These are phyloP conservation scores for Cardamine resedifolia DNA, from an alignment of 345 rosid genomes.

Conservation along the genomic window DNA sequence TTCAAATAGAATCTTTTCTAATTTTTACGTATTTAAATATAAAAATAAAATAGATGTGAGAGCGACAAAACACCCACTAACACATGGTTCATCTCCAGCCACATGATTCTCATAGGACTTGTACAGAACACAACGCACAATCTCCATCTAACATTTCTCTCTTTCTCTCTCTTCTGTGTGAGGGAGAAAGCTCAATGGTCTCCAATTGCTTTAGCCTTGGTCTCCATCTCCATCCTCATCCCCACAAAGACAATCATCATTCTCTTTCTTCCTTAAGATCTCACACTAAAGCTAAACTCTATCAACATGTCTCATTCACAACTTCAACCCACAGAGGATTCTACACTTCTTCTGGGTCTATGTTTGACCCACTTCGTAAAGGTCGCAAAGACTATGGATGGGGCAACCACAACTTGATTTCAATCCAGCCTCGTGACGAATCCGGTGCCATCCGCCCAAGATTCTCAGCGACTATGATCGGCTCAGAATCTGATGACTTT, in stretches of 20 bases:
- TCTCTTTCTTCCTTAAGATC: conserved; percentile 18
- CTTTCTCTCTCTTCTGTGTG: conserved; percentile 20
- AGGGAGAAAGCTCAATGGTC: conserved; percentile 44
- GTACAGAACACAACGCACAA: conserved; percentile 32
- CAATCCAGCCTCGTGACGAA: not conserved
- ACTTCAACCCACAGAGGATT: conserved; percentile 11
- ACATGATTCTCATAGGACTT: conserved; percentile 25
- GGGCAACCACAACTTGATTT: not conserved
- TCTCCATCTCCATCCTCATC: conserved; percentile 47
- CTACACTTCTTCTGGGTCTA: conserved; percentile 6
- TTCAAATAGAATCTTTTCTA: not conserved
- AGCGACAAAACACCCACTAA: conserved; percentile 24
- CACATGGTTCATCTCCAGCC: conserved; percentile 37
- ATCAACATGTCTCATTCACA: conserved; percentile 31
- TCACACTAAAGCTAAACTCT: conserved; percentile 20
- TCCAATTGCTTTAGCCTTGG: conserved; percentile 52
- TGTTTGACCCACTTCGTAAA: conserved; percentile 7
- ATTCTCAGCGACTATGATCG: conserved; percentile 20
- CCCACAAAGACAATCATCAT: conserved; percentile 29
- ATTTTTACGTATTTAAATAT: not conserved
- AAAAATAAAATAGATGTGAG: conserved; percentile 19
- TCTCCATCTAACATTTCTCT: conserved; percentile 34
- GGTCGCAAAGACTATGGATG: not conserved
- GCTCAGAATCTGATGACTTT: conserved; percentile 29
- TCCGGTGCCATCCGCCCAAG: conserved; percentile 38